Evolutionary conservation across 2,329 filamentous ascomycete genomes (phyloP), one percentile per base, ranked within the genome.

Genomic region (Pseudocercospora macadamiae): DNA sequence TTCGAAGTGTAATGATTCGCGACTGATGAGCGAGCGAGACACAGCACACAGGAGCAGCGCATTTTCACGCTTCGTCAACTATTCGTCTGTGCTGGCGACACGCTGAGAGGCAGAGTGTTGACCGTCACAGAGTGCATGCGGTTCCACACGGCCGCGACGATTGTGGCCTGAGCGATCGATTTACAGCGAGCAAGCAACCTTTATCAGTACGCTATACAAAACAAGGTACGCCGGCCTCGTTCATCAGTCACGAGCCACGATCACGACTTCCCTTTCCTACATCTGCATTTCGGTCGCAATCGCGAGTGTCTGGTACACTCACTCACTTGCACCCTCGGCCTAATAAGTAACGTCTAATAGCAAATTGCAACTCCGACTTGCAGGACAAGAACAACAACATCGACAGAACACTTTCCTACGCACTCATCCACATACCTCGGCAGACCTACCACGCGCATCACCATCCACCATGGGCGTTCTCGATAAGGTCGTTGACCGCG

Each of bases 391-490:
- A 45, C 36, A 44, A 32, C 54, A 34, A 52, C 55, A 28, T 51
- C 37, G 47, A 19, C 45, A 42, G 34, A 37, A 3, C 26, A 25
- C 30, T 19, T 51, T 34, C 47, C 34, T 28, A 21, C 48, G 25
- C 48, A 21, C 37, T 14, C 10, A 10, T 18, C 9, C 18, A 19
- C 12, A 42, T 18, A 23, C 58, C 23, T 23, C 25, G 32, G 25
- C 49, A 45, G 48, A 44, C 4, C 21, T 19, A 16, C 28, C 16
- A 8, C 47, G 26, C 54, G 39, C 7, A 25, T 6, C 16, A 26
- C 32, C 30, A 25, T 26, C 32, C 55, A 66, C 44, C 44, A 70
- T 72, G 66, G 64, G 54, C 53, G 59, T 68, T 57, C 45, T 69
- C 53, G 68, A 71, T 62, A 60, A 53, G 37, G 47, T 71, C 30